Evolutionary conservation across 257 asterid species (phyloP).

Genomic region (Verbena officinalis): DNA sequence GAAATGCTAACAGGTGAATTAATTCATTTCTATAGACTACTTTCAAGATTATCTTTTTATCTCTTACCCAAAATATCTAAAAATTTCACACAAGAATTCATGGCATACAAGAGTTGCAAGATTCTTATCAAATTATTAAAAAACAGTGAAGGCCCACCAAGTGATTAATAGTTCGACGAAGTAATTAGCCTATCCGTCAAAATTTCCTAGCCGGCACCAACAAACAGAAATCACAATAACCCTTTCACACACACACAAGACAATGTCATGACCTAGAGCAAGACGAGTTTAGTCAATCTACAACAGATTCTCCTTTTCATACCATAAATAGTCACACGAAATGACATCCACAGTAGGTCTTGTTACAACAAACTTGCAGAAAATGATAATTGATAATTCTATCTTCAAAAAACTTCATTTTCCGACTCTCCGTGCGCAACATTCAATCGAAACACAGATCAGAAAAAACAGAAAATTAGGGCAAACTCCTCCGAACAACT

Average conservation of each 20-base stretch:
- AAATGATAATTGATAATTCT: neutral
- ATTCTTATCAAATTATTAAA: neutral
- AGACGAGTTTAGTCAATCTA: too few species aligned
- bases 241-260: neutral
- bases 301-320: too few species aligned
- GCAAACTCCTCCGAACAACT: too few species aligned
- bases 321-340: too few species aligned
- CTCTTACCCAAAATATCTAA: neutral
- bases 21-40: neutral
- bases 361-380: neutral
- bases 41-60: neutral
- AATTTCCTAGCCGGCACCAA: neutral
- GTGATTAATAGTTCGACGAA: neutral
- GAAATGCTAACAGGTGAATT: neutral
- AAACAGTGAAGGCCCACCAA: neutral
- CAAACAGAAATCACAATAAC: neutral
- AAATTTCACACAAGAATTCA: neutral
- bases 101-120: neutral
- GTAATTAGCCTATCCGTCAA: neutral
- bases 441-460: neutral
- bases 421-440: neutral
- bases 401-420: neutral
- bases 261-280: neutral
- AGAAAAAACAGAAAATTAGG: neutral
- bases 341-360: too few species aligned